Evolutionary conservation across 2,329 filamentous ascomycete genomes (phyloP), one percentile per base, ranked within the genome.

Genomic region (Phaeosphaeria sp.): DNA sequence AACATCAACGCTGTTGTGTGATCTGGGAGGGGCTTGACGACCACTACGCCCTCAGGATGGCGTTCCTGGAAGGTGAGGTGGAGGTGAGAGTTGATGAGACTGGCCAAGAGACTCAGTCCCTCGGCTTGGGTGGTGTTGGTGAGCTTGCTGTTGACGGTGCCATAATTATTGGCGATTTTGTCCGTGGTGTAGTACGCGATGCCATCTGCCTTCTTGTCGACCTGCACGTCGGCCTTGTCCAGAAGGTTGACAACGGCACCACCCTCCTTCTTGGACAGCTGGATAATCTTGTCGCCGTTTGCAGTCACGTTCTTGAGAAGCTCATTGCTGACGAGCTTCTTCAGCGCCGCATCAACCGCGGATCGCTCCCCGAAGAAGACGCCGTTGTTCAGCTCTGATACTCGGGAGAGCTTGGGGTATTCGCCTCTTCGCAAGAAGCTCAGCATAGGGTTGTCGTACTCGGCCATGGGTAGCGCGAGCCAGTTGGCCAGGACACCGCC

Each of bases 11-110:
- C 83, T 1, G 90, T 91, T 40, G 91, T 94, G 73, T 93, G 88
- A 51, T 90, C 81, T 1, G 91, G 86, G 20, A 91, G 83, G 0
- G 94, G 93, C 74, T 96, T 93, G 44, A 96, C 81, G 2, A 97
- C 87, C 5, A 89, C 86, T 56, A 98, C 89, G 27, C 95, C 94
- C 40, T 85, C 83, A 1, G 86, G 81, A 76, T 95, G 96, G 21
- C 83, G 83, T 66, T 89, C 91, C 72, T 96, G 92, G 87, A 95
- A 98, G 11, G 88, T 90, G 53, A 85, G 84, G 74, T 97, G 93
- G 3, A 98, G 83, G 75, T 98, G 95, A 2, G 89, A 85, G 70
- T 91, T 93, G 73, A 97, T 91, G 57, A 98, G 84, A 46, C 86
- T 81, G 57, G 90, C 89, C 33, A 98, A 85, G 50, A 84, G 81